Evolutionary conservation across 345 rosid species (phyloP), one percentile per base, ranked within the genome.

Genomic region (Sisymbrium irio): DNA sequence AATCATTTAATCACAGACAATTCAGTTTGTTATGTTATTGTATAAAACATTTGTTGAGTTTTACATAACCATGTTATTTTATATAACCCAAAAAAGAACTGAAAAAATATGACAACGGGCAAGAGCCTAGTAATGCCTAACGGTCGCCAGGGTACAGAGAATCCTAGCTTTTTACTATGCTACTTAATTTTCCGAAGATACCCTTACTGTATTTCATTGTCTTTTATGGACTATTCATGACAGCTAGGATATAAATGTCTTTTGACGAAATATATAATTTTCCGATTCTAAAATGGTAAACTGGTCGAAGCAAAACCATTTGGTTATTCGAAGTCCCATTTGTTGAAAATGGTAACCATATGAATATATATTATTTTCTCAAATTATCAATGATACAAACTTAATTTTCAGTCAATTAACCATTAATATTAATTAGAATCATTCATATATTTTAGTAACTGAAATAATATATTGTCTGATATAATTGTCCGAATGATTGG

Each of bases 111-210:
- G 66, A 28, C 54, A 62, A 28, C 13, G 39, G 25, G n/a, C 60
- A 51, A 62, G 47, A 50, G 68, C 68, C 41, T 46, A 46, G 12
- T 28, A 62, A 37, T 62, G 62, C 46, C 46, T 32, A 73, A 73
- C 72, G 66, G 66, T 74, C 65, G 40, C 33, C 13, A 20, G 30
- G 35, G 65, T 65, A 10, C 18, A 73, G 71, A 64, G 59, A 56
- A 65, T 57, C 72, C 5, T 56, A 65, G 32, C 63, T 66, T 47
- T 46, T 46, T 41, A 49, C 53, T 28, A 58, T 59, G 66, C 45
- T 19, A 50, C 15, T 7, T 18, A 1, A 28, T 50, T 1, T 32
- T 67, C 62, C 49, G 15, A 60, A 53, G 0, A 11, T 60, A 60
- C 55, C 74, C 68, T 62, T 15, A 35, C 20, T 19, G 18, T 10